These are phyloP conservation scores for Sphagnum magellanicum DNA, from an alignment of 228 moss, liverwort and hornwort species.

Conservation along the genomic window DNA sequence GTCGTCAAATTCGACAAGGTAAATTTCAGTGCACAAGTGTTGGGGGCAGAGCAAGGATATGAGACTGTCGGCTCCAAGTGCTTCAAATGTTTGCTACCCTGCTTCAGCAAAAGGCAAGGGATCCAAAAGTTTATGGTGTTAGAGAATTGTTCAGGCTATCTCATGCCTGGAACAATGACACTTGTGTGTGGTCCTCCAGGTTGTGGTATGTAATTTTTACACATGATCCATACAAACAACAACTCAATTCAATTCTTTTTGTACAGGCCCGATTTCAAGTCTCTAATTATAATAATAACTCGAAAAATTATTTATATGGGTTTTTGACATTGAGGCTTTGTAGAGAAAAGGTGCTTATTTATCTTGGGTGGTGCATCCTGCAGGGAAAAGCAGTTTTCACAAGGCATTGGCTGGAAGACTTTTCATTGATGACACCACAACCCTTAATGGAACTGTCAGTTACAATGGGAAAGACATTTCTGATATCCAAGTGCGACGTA, in stretches of 20 bases:
- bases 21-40: constrained; percentile 46
- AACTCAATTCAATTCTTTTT: no score
- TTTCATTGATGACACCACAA: constrained; percentile 27
- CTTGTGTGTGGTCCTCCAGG: constrained; percentile 82
- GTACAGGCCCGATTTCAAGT: background rate
- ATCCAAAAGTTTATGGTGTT: constrained; percentile 59
- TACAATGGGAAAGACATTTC: constrained; percentile 58
- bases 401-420: constrained; percentile 74
- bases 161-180: constrained; percentile 85
- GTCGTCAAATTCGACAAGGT: constrained; percentile 69
- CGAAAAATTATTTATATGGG: background rate
- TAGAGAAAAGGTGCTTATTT: no score
- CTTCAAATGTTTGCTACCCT: constrained; percentile 51
- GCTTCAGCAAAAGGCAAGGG: constrained; percentile 35
- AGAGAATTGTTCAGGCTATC: constrained; percentile 71
- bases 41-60: constrained; percentile 48
- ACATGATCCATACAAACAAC: no score
- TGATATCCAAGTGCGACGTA: constrained; percentile 59
- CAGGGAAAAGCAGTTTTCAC: constrained; percentile 79
- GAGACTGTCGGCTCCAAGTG: constrained; percentile 63
- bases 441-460: constrained; percentile 44
- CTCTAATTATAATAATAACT: background rate
- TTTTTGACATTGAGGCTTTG: no score
- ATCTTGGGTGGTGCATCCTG: background rate
- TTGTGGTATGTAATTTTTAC: constrained; percentile 33